Evolutionary conservation across 208 protist species (phyloP).

Genomic region (Jaenimonas drosophilae): DNA sequence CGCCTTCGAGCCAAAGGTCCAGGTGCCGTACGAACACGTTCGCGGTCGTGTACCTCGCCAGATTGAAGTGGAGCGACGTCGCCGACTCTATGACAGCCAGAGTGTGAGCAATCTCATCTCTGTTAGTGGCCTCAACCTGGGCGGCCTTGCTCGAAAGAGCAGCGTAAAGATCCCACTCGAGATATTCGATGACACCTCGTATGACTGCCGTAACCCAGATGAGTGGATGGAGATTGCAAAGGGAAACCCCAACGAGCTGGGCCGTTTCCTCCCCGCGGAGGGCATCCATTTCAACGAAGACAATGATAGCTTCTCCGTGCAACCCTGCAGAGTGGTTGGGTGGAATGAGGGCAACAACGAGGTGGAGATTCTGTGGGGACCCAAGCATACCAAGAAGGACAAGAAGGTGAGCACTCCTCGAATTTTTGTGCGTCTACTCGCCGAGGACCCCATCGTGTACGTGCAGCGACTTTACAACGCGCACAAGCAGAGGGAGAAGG

Average conservation of each 20-base stretch:
- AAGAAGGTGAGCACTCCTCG: slow-evolving; percentile 40
- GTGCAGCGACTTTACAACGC: slow-evolving; percentile 77
- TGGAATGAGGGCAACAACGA: slow-evolving; percentile 69
- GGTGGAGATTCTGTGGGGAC: slow-evolving; percentile 61
- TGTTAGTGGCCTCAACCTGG: slow-evolving; percentile 57
- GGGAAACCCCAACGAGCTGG: slow-evolving; percentile 14
- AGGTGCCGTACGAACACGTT: slow-evolving; percentile 87
- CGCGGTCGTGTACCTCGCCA: slow-evolving; percentile 87
- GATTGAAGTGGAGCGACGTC: slow-evolving; percentile 92
- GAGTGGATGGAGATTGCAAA: slow-evolving; percentile 89
- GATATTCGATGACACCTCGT: slow-evolving; percentile 94
- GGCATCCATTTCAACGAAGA: slow-evolving; percentile 36
- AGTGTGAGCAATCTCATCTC: slow-evolving; percentile 68
- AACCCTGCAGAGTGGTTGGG: slow-evolving; percentile 76
- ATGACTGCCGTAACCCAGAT: slow-evolving; percentile 83
- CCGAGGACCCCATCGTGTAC: slow-evolving; percentile 87
- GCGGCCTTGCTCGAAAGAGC: slow-evolving; percentile 44
- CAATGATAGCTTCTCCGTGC: slow-evolving; percentile 32
- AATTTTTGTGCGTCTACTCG: slow-evolving; percentile 79
- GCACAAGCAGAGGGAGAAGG: slow-evolving; percentile 74
- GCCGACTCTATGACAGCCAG: slow-evolving; percentile 86
- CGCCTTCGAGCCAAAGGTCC: slow-evolving; percentile 95
- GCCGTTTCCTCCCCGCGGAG: slow-evolving; percentile 78
- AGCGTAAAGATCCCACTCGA: slow-evolving; percentile 82
- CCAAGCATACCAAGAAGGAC: slow-evolving; percentile 2